Conservation (phyloP, 129 eudicot genomes). For the Saposhnikovia divaricata region DNA sequence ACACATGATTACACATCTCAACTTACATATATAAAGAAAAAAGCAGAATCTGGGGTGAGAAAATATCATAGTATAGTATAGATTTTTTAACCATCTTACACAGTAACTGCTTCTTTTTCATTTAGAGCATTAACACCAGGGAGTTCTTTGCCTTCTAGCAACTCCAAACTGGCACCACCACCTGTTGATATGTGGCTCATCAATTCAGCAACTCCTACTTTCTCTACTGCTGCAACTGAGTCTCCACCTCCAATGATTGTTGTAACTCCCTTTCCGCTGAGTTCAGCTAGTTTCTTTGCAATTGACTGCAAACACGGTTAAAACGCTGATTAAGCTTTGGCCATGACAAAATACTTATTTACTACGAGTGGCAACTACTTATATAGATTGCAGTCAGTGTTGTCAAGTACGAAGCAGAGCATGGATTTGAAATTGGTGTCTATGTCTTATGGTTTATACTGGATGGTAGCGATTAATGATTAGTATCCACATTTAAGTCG, state of each 20-base stretch:
- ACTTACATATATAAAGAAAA: constrained; percentile 27
- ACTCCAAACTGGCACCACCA: constrained; percentile 75
- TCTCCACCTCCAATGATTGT: constrained; percentile 70
- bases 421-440: neutral
- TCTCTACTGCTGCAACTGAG: constrained; percentile 68
- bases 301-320: constrained; percentile 33
- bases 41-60: constrained; percentile 11
- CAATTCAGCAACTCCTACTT: constrained; percentile 63
- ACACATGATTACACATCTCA: constrained; percentile 30
- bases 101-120: constrained; percentile 46
- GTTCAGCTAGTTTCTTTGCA: constrained; percentile 55
- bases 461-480: neutral
- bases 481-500: neutral
- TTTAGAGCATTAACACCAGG: constrained; percentile 65
- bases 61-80: constrained; percentile 25
- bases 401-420: neutral
- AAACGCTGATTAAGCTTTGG: neutral
- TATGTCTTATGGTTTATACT: neutral
- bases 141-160: constrained; percentile 62
- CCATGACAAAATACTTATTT: neutral
- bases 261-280: constrained; percentile 47
- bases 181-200: constrained; percentile 80
- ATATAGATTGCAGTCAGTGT: neutral
- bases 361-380: neutral
- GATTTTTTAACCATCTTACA: constrained; percentile 30